These are phyloP conservation scores for Pseudocercospora musae DNA, from an alignment of 2,329 filamentous ascomycete genomes.

Conservation along the genomic window DNA sequence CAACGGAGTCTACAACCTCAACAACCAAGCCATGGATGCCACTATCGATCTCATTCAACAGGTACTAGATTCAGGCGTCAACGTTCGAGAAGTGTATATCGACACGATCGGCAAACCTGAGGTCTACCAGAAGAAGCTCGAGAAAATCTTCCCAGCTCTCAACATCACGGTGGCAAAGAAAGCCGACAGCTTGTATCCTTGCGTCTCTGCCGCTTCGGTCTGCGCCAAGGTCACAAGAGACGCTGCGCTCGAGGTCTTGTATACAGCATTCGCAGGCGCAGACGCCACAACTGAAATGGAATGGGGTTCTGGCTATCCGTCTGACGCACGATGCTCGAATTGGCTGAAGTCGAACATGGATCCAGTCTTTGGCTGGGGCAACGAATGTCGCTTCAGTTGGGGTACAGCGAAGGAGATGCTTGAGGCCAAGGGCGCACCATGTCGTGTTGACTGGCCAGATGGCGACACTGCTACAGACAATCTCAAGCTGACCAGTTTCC, in stretches of 20 bases:
- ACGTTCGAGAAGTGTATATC: constrained; percentile 85
- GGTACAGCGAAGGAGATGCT: constrained; percentile 91
- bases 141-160: constrained; percentile 73
- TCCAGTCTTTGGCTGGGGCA: constrained; percentile 90
- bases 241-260: constrained; percentile 78
- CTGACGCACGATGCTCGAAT: constrained; percentile 71
- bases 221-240: constrained; percentile 96
- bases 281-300: constrained; percentile 31
- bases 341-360: constrained; percentile 90
- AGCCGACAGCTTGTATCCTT: constrained; percentile 87
- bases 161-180: constrained; percentile 60
- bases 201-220: constrained; percentile 88
- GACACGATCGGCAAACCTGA: constrained; percentile 86
- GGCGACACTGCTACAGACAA: constrained; percentile 67
- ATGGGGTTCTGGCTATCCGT: constrained; percentile 95
- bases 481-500: constrained; percentile 72
- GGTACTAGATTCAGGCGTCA: constrained; percentile 73
- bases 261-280: constrained; percentile 50
- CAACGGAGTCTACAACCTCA: constrained; percentile 73
- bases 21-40: constrained; percentile 91
- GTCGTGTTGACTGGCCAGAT: constrained; percentile 77
- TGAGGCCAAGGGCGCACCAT: constrained; percentile 66
- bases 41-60: constrained; percentile 78
- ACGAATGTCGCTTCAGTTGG: constrained; percentile 93
- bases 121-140: constrained; percentile 78